These are phyloP conservation scores for Phytophthora macrochlamydospora DNA, from an alignment of 352 stramenopile species.

Conservation along the genomic window DNA sequence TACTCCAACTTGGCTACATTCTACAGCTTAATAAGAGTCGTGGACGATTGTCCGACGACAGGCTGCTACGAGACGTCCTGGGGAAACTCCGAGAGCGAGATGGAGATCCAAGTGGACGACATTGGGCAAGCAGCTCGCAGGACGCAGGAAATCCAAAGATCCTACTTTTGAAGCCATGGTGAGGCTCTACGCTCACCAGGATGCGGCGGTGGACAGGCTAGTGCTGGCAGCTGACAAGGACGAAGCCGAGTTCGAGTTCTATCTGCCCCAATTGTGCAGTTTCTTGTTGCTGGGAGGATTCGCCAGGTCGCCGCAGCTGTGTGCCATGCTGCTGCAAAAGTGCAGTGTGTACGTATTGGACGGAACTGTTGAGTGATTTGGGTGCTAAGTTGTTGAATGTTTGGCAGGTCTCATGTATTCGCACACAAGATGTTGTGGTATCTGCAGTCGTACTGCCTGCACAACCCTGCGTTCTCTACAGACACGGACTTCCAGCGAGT, in stretches of 20 bases:
- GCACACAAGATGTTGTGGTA: slow-evolving; percentile 89
- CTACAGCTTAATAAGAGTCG: slow-evolving; percentile 80
- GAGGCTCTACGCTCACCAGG: slow-evolving; percentile 82
- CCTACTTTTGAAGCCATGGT: slow-evolving; percentile 85
- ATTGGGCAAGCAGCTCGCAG: slow-evolving; percentile 66
- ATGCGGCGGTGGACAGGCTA: slow-evolving; percentile 64
- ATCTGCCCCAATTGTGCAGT: slow-evolving; percentile 83
- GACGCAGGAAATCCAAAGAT: slow-evolving; percentile 58
- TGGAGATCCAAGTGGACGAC: slow-evolving; percentile 83
- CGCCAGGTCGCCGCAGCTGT: slow-evolving; percentile 65
- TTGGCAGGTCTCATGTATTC: slow-evolving; percentile 79
- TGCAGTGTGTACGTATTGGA: slow-evolving; percentile 63
- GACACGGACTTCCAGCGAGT: slow-evolving; percentile 63
- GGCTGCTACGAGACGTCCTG: slow-evolving; percentile 68
- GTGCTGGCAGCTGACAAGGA: slow-evolving; percentile 56
- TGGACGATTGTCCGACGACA: slow-evolving; percentile 62
- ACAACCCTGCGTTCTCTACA: slow-evolving; percentile 61
- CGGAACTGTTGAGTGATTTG: background rate
- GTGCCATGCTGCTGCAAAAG: slow-evolving; percentile 73
- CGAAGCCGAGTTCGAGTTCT: slow-evolving; percentile 81
- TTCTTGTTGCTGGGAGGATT: slow-evolving; percentile 81
- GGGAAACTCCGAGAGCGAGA: slow-evolving; percentile 39
- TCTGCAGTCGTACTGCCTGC: slow-evolving; percentile 77
- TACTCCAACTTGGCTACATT: slow-evolving; percentile 78
- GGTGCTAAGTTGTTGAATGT: slow-evolving; percentile 1